phyloP scores from a whole-genome alignment of 768 basidiomycete species.

The Termitomyces sp. region DNA sequence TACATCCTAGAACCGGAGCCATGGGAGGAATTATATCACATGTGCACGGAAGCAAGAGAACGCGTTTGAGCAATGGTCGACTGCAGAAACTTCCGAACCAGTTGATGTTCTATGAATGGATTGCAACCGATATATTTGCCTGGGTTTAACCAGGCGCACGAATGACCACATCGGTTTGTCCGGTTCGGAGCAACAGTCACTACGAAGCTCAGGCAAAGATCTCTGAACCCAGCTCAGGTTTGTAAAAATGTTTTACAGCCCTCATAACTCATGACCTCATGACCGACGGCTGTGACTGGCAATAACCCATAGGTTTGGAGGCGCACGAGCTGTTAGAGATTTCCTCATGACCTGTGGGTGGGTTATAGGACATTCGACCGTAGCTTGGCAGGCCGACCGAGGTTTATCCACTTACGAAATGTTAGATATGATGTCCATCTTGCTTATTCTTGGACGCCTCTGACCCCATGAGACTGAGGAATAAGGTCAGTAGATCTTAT shows the following conservation, averaged over 20 bases:
- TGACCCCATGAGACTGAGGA: not conserved
- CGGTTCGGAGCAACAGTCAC: slow-evolving; percentile 6
- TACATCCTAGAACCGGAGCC: slow-evolving; percentile 22
- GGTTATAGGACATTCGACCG: not conserved
- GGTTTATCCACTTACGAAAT: slow-evolving; percentile 15
- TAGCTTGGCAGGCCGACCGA: slow-evolving; percentile 15
- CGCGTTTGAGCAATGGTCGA: not conserved
- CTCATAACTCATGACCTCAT: not conserved
- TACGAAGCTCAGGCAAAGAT: not conserved
- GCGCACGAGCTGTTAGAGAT: not conserved
- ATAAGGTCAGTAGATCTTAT: not conserved
- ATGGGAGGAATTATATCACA: slow-evolving; percentile 16
- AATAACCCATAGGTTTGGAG: not conserved
- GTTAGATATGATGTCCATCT: not conserved
- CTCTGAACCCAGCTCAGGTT: not conserved
- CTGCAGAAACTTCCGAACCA: not conserved
- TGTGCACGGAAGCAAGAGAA: slow-evolving; percentile 11
- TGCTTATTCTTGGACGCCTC: too few relatives aligned
- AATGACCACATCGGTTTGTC: slow-evolving; percentile 11
- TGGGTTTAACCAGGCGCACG: slow-evolving; percentile 13
- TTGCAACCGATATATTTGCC: slow-evolving; percentile 12
- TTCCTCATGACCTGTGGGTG: not conserved
- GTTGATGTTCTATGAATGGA: slow-evolving; percentile 1
- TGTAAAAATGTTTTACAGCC: not conserved
- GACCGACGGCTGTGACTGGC: not conserved